phyloP scores from a whole-genome alignment of 2,329 filamentous ascomycete genomes.

The Trichoderma semiorbis region DNA sequence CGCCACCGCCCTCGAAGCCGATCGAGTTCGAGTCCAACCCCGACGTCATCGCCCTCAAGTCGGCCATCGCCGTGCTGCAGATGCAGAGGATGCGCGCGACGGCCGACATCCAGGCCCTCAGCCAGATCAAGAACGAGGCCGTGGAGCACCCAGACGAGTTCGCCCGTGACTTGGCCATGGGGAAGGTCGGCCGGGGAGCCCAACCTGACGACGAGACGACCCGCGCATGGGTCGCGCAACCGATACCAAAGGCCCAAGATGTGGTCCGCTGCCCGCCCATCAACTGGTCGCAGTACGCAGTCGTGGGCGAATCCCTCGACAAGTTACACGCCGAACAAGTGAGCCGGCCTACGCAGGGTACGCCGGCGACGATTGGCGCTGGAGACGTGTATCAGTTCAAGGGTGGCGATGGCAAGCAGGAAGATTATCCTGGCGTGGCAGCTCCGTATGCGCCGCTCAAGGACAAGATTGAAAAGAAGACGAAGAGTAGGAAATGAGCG shows the following conservation, averaged over 20 bases:
- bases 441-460: slow-evolving; percentile 53
- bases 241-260: slow-evolving; percentile 73
- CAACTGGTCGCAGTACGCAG: slow-evolving; percentile 91
- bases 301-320: slow-evolving; percentile 77
- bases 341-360: slow-evolving; percentile 56
- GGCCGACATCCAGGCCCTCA: slow-evolving; percentile 69
- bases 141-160: slow-evolving; percentile 70
- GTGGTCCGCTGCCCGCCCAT: slow-evolving; percentile 83
- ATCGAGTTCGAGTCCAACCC: slow-evolving; percentile 66
- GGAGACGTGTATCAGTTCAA: slow-evolving; percentile 52
- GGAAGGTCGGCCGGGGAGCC: slow-evolving; percentile 44
- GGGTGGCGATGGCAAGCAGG: slow-evolving; percentile 42
- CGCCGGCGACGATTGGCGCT: slow-evolving; percentile 43
- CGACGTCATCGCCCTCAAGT: slow-evolving; percentile 82
- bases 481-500: slow-evolving; percentile 32
- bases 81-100: slow-evolving; percentile 77
- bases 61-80: slow-evolving; percentile 81
- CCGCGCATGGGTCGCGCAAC: slow-evolving; percentile 49
- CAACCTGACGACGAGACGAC: slow-evolving; percentile 25
- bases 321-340: slow-evolving; percentile 80
- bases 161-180: slow-evolving; percentile 61
- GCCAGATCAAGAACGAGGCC: slow-evolving; percentile 67
- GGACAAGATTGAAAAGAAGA: slow-evolving; percentile 45
- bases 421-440: slow-evolving; percentile 49
- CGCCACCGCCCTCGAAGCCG: slow-evolving; percentile 48